phyloP scores from a whole-genome alignment of 2,329 filamentous ascomycete genomes.

The Talaromyces atroroseus region DNA sequence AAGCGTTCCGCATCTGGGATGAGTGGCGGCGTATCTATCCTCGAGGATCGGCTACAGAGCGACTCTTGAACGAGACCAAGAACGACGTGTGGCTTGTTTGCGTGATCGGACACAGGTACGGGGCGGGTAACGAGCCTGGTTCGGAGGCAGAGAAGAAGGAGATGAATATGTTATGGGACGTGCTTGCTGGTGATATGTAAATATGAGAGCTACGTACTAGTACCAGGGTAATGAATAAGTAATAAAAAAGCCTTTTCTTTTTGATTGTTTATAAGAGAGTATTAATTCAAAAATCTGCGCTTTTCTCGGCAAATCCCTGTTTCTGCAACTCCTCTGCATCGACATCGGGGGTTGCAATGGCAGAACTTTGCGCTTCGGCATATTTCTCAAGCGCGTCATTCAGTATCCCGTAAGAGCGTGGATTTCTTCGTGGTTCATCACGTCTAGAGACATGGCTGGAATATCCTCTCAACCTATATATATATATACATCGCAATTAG shows the following conservation, averaged over 20 bases:
- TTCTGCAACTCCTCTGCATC: conserved; percentile 49
- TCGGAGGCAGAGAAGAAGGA: conserved; percentile 36
- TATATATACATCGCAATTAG: background rate
- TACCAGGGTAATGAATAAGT: background rate
- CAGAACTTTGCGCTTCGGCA: conserved; percentile 44
- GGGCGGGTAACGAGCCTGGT: conserved; percentile 35
- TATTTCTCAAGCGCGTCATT: conserved; percentile 45
- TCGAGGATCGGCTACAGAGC: conserved; percentile 64
- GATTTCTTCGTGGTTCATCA: conserved; percentile 60
- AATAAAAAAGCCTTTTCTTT: background rate
- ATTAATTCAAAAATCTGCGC: conserved; percentile 18
- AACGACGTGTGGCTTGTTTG: conserved; percentile 84
- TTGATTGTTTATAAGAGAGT: background rate
- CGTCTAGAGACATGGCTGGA: conserved; percentile 68
- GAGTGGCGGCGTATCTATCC: conserved; percentile 91
- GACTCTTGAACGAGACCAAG: conserved; percentile 62
- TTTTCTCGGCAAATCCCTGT: conserved; percentile 50
- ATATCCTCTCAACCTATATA: conserved; percentile 63
- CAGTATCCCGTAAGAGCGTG: conserved; percentile 60
- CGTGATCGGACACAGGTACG: conserved; percentile 44
- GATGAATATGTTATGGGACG: conserved; percentile 36
- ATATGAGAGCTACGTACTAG: background rate
- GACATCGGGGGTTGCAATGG: conserved; percentile 47
- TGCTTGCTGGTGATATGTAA: conserved; percentile 26
- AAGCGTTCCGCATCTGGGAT: conserved; percentile 90